Evolutionary conservation across 2,329 filamentous ascomycete genomes (phyloP).

Genomic region (Neopestalotiopsis clavispora): DNA sequence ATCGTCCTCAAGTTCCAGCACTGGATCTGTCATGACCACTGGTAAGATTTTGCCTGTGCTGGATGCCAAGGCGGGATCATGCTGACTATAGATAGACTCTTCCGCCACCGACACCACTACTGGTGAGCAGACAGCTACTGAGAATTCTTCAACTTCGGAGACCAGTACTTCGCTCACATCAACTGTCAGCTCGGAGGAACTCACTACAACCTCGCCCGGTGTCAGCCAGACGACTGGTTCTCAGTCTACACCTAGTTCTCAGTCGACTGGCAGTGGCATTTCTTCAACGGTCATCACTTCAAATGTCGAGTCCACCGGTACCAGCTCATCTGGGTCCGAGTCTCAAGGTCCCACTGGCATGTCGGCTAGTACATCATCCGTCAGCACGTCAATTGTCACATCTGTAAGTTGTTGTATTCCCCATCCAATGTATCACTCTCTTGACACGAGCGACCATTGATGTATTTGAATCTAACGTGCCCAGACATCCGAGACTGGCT

Average conservation of each 20-base stretch:
- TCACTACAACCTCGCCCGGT: neutral
- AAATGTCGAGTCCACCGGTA: neutral
- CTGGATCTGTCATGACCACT: neutral
- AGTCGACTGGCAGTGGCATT: neutral
- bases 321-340: neutral
- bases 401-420: neutral
- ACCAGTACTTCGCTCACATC: neutral
- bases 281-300: neutral
- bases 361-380: neutral
- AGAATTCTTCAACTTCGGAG: neutral
- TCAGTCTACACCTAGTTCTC: neutral
- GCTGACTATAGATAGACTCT: neutral
- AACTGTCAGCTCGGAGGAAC: neutral
- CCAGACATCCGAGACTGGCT: neutral
- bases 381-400: neutral
- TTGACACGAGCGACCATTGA: neutral
- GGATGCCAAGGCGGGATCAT: neutral
- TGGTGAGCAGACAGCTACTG: neutral
- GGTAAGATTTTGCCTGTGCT: neutral
- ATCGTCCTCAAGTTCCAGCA: neutral
- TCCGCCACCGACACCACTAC: neutral
- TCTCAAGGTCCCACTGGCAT: neutral
- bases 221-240: neutral
- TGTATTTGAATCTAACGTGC: neutral
- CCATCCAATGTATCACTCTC: neutral